Percentiles rank a stretch among this genome's conserved stretches.
phyloP scores from a whole-genome alignment of 2,329 filamentous ascomycete genomes.

The Alternaria panax region DNA sequence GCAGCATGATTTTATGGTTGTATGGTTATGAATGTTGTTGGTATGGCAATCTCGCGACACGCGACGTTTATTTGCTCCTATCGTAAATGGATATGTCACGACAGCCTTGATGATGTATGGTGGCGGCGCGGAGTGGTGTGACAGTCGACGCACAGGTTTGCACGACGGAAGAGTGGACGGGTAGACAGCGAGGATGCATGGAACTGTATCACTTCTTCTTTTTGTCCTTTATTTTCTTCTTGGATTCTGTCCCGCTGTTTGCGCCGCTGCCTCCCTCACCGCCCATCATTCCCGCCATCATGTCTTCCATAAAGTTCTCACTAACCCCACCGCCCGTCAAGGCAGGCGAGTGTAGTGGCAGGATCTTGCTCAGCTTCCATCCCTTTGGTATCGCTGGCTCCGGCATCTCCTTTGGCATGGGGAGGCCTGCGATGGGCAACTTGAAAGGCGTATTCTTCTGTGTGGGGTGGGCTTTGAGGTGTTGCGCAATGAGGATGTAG shows the following conservation, averaged over 20 bases:
- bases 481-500: conserved; percentile 78
- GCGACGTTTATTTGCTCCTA: background rate
- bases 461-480: conserved; percentile 80
- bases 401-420: conserved; percentile 71
- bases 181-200: background rate
- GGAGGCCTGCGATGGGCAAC: conserved; percentile 76
- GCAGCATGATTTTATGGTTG: conserved; percentile 5
- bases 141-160: background rate
- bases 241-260: conserved; percentile 34
- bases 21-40: background rate
- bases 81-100: background rate
- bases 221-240: conserved; percentile 49
- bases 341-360: conserved; percentile 88
- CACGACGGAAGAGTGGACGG: background rate
- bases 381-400: conserved; percentile 74
- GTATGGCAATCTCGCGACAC: background rate
- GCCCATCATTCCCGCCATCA: conserved; percentile 89
- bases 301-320: conserved; percentile 94
- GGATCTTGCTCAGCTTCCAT: conserved; percentile 85
- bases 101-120: background rate
- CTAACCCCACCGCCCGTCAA: conserved; percentile 92
- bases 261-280: conserved; percentile 35
- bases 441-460: conserved; percentile 74
- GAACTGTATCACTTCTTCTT: conserved; percentile 46
- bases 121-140: conserved; percentile 2